These are phyloP conservation scores for Abelmoschus esculentus DNA, from an alignment of 345 rosid species.

Conservation along the genomic window DNA sequence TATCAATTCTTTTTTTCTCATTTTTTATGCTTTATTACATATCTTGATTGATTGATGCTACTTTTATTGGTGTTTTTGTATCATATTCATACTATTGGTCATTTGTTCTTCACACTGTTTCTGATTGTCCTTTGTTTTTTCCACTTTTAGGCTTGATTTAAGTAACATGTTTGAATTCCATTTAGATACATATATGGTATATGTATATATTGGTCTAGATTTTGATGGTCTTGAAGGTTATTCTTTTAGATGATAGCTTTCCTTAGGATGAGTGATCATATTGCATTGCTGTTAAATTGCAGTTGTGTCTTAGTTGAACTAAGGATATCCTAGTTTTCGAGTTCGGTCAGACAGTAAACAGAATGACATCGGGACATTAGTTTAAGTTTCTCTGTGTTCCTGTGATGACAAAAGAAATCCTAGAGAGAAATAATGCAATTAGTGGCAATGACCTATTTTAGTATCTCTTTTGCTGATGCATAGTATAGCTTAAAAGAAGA, in stretches of 20 bases:
- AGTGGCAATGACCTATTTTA: background rate
- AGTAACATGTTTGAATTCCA: background rate
- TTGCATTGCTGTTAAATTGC: background rate
- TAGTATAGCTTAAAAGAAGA: background rate
- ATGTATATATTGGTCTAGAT: background rate
- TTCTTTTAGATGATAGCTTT: background rate
- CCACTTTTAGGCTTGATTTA: background rate
- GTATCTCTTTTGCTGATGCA: background rate
- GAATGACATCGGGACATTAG: background rate
- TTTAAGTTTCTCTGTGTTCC: background rate
- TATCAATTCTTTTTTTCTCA: background rate
- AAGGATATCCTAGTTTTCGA: background rate
- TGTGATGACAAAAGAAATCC: background rate
- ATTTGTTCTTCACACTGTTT: constrained; percentile 8
- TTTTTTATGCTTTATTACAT: background rate
- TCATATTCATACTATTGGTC: background rate
- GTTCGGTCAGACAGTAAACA: too few species aligned
- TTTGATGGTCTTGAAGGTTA: background rate
- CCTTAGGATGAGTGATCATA: background rate
- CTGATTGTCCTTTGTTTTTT: background rate
- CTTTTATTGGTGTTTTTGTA: background rate
- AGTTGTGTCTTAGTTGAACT: background rate
- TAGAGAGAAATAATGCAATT: background rate
- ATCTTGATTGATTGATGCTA: background rate
- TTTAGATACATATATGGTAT: background rate